Evolutionary conservation across 2,329 filamentous ascomycete species (phyloP).

Genomic region (Penicillium sp.): DNA sequence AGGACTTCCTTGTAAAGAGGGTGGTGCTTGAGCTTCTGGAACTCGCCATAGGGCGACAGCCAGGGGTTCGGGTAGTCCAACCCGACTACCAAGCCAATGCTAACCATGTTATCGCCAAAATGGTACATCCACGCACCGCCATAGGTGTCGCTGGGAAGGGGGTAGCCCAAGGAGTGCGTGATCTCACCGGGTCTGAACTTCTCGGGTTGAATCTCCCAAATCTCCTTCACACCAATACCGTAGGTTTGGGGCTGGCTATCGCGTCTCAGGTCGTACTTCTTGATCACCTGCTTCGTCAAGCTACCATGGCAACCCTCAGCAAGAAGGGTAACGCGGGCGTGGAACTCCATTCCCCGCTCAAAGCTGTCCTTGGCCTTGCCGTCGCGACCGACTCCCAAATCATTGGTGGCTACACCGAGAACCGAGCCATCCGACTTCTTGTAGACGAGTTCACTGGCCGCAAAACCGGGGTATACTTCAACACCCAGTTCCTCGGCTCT

Average conservation of each 20-base stretch:
- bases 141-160: constrained; percentile 77
- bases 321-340: constrained; percentile 81
- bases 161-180: constrained; percentile 86
- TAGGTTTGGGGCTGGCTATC: constrained; percentile 94
- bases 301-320: constrained; percentile 94
- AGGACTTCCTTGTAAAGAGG: constrained; percentile 77
- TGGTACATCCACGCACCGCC: constrained; percentile 99
- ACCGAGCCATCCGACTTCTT: constrained; percentile 77
- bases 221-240: constrained; percentile 85
- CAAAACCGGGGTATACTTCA: constrained; percentile 92
- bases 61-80: constrained; percentile 95
- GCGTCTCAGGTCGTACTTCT: constrained; percentile 80
- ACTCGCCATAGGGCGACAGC: constrained; percentile 89
- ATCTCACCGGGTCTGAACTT: constrained; percentile 84
- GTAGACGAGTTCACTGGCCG: constrained; percentile 86
- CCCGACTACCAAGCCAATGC: constrained; percentile 80
- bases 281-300: constrained; percentile 86
- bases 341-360: constrained; percentile 97
- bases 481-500: constrained; percentile 93
- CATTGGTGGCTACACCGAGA: constrained; percentile 89
- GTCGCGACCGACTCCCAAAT: constrained; percentile 71
- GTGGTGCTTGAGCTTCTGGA: constrained; percentile 97
- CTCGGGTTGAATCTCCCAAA: constrained; percentile 89
- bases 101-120: constrained; percentile 94
- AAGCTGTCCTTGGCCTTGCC: constrained; percentile 83